These are phyloP conservation scores for Dactylella cylindrospora DNA, from an alignment of 2,329 filamentous ascomycete species.

Conservation along the genomic window DNA sequence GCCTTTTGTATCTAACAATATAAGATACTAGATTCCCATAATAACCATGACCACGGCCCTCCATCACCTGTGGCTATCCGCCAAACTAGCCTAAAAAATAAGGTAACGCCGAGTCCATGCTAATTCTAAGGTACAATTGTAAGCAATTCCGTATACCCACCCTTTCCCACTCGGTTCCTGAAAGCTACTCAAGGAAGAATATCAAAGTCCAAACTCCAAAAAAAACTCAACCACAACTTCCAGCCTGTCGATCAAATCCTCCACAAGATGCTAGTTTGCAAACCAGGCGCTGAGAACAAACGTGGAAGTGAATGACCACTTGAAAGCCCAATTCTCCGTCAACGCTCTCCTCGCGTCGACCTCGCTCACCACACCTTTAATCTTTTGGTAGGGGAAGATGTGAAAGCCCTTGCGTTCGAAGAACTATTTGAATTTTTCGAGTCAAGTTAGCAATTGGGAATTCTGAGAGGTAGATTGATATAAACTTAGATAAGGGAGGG, in stretches of 20 bases:
- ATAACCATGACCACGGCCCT: background rate
- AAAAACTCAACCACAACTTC: background rate
- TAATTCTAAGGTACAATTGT: too few species aligned
- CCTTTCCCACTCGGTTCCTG: too few species aligned
- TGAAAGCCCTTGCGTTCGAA: slow-evolving; percentile 18
- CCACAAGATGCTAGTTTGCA: slow-evolving; percentile 25
- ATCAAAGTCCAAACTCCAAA: background rate
- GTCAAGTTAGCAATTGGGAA: background rate
- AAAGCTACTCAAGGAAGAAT: background rate
- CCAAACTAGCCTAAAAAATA: background rate
- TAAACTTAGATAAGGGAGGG: background rate
- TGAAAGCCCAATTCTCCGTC: slow-evolving; percentile 26
- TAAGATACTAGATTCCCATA: background rate
- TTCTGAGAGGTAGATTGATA: background rate
- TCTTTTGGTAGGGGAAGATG: slow-evolving; percentile 4
- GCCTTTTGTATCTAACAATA: slow-evolving; percentile 1
- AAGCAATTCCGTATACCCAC: too few species aligned
- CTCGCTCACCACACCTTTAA: background rate
- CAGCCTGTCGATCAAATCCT: too few species aligned
- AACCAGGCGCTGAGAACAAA: slow-evolving; percentile 38
- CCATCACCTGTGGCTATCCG: background rate
- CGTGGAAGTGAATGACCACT: slow-evolving; percentile 20
- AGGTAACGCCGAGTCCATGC: background rate
- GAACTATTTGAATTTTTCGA: slow-evolving; percentile 15
- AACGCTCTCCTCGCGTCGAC: background rate